Conservation (phyloP, 805 yeast genomes). For the Pichia deserticola region DNA sequence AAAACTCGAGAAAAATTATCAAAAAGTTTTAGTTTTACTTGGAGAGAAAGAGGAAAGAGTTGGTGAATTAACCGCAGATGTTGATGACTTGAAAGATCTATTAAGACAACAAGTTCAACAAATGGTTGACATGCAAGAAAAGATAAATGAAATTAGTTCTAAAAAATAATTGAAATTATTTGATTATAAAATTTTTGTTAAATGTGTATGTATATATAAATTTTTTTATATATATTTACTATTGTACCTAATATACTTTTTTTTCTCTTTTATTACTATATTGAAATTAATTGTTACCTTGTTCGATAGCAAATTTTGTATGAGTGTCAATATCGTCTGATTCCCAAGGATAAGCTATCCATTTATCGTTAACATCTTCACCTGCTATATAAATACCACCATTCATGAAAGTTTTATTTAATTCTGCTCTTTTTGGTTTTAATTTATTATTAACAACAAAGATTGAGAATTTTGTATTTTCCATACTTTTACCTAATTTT, state of each 20-base stretch:
- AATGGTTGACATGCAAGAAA: conserved; percentile 56
- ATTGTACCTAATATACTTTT: background rate
- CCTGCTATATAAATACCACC: conserved; percentile 68
- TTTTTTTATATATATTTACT: too few species aligned
- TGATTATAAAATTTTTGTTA: too few species aligned
- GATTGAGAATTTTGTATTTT: conserved; percentile 59
- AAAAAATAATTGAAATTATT: background rate
- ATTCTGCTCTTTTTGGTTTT: conserved; percentile 71
- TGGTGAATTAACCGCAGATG: conserved; percentile 82
- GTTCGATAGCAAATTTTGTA: conserved; percentile 54
- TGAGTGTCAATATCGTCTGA: conserved; percentile 74
- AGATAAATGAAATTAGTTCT: conserved; percentile 6
- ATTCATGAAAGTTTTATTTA: conserved; percentile 55
- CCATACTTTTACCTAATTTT: conserved; percentile 49
- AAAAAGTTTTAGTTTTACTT: conserved; percentile 56
- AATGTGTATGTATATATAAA: too few species aligned
- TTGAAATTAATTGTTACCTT: conserved; percentile 44
- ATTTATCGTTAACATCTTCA: conserved; percentile 62
- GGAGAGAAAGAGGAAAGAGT: conserved; percentile 87
- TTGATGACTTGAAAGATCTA: conserved; percentile 79
- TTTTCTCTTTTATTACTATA: background rate
- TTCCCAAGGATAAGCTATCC: conserved; percentile 94
- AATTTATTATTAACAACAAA: conserved; percentile 81
- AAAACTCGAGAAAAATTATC: conserved; percentile 18
- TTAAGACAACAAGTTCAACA: conserved; percentile 81